Evolutionary conservation across 2,329 filamentous ascomycete species (phyloP), one percentile per base, ranked within the genome.

Genomic region (Phialocephala subalpina): DNA sequence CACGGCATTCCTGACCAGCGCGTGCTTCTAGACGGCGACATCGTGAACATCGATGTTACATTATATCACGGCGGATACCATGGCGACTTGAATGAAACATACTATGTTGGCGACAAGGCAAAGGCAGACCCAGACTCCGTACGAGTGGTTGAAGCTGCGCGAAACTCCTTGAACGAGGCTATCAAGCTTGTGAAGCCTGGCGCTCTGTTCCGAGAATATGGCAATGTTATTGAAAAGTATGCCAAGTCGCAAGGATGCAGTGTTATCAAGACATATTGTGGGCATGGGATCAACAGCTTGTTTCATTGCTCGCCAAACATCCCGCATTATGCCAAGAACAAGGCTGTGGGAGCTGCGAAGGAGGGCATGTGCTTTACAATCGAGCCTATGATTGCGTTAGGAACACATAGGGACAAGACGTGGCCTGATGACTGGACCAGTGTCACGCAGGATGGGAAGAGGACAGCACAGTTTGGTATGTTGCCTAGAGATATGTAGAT

Each of bases 401-500:
- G 96, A 65, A 94, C 92, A 67, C 92, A 97, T 80, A 89, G 89
- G 69, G 96, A 99, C 77, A 91, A 96, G 78, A 98, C 94, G 0
- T 99, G 96, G 96, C 96, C 96, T 0, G 96, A 99, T 78, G 93
- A 98, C 82, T 99, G 96, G 96, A 99, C 96, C 0, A 97, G 94
- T 79, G 92, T 93, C 5, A 99, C 96, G 0, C 87, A 90, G 64
- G 96, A 99, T 77, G 96, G 96, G 59, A 92, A 91, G 79, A 84
- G 88, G 77, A 97, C 94, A 18, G 96, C 96, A 11, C 96, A 99
- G 77, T 99, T 99, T 76, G 92, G 91, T 93, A 82, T 78, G 89
- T 80, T 62, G 22, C 33, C 25, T 40, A 45, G 27, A 33, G 35
- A 9, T 47, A 18, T 53, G 47, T 14, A 25, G 25, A 33, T 27